phyloP scores from a whole-genome alignment of 352 stramenopile genomes.

The Thraustotheca clavata region DNA sequence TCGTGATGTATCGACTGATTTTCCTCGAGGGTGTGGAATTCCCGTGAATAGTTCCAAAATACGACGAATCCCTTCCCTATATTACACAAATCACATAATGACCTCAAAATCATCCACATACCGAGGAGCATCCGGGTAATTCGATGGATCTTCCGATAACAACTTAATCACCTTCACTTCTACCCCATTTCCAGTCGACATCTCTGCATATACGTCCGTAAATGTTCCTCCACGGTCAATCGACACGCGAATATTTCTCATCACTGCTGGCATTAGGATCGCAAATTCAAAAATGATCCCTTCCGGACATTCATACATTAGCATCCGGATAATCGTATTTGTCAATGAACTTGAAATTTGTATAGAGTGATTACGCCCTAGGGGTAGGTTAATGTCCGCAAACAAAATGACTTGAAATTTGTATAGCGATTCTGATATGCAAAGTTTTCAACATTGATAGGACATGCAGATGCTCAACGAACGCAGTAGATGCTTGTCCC shows the following conservation, averaged over 20 bases:
- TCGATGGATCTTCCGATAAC: constrained; percentile 94
- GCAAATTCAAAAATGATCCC: not conserved
- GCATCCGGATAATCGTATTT: not conserved
- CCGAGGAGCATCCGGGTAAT: constrained; percentile 96
- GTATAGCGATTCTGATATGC: no score
- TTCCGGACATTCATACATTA: not conserved
- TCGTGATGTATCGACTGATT: constrained; percentile 75
- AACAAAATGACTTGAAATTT: no score
- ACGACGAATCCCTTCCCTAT: constrained; percentile 88
- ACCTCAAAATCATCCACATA: constrained; percentile 23
- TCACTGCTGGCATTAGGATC: constrained; percentile 5
- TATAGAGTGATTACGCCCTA: not conserved
- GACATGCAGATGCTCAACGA: no score
- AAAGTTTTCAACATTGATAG: no score
- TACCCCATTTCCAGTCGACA: constrained; percentile 74
- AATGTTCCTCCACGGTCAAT: constrained; percentile 98
- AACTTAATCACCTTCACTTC: constrained; percentile 92
- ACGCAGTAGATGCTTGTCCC: no score
- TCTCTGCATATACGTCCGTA: constrained; percentile 95
- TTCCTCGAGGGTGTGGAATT: constrained; percentile 69
- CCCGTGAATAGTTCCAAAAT: constrained; percentile 92
- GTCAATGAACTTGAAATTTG: not conserved
- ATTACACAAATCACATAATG: not conserved
- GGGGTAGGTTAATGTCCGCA: not conserved
- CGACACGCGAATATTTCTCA: constrained; percentile 88